Evolutionary conservation across 768 basidiomycete species (phyloP), one percentile per base, ranked within the genome.

Genomic region (Kwoniella dendrophila): DNA sequence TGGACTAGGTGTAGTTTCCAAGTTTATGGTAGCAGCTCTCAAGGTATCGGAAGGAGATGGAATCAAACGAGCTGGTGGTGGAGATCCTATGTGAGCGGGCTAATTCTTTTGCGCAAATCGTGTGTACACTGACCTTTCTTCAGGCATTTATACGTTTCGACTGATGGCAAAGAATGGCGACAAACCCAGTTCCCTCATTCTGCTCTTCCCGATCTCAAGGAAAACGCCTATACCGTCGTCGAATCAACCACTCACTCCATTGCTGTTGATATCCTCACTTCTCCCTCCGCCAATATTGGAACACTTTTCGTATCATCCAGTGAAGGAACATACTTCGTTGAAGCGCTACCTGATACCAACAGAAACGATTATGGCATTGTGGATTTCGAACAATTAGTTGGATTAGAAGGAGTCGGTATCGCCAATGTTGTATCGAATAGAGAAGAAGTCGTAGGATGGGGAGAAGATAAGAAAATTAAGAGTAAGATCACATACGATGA

Each of bases 271-370:
- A 94, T 98, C 47, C 85, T 95, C 52, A 83, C 90, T 8, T 82
- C 84, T 62, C 78, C 82, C 5, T 76, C 81, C 2, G 81, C 81
- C 57, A 78, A 81, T 10, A 85, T 94, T 43, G 96, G 96, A 1
- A 97, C 95, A 1, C 81, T 99, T 14, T 99, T 97, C 82, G 88
- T 95, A 56, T 90, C 88, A 80, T 96, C 97, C 79, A 91, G 90
- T 36, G 94, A 97, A 70, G 96, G 96, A 3, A 96, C 93, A 14
- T 94, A 86, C 79, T 99, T 98, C 77, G 89, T 92, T 10, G 85
- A 94, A 79, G 89, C 89, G 69, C 82, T 99, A 61, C 85, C 87
- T 80, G 88, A 95, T 73, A 98, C 96, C 4, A 98, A 98, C 77
- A 83, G 96, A 49, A 95, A 98, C 77, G 82, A 84, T 45, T 79